Percentiles rank a stretch among this genome's conserved stretches.
phyloP scores from a whole-genome alignment of 2,329 filamentous ascomycete genomes.

The Trichophyton schoenleinii region DNA sequence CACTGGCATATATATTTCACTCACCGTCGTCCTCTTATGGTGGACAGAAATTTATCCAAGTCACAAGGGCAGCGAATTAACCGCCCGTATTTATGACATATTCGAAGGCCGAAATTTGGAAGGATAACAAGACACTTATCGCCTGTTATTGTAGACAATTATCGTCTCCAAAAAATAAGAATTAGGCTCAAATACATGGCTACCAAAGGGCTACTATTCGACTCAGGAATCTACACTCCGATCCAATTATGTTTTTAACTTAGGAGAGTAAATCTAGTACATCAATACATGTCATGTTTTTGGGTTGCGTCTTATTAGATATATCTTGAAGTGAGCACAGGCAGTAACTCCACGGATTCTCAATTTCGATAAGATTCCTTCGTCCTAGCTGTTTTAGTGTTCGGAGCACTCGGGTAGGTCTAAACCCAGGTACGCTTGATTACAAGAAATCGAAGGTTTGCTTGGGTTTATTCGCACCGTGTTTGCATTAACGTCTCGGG shows the following conservation, averaged over 20 bases:
- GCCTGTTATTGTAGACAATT: slow-evolving; percentile 34
- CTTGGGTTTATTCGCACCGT: not conserved
- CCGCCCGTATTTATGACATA: slow-evolving; percentile 28
- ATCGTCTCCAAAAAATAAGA: slow-evolving; percentile 29
- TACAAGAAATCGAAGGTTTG: not conserved
- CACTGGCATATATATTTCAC: slow-evolving; percentile 20
- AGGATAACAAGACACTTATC: slow-evolving; percentile 22
- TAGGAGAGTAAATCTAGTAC: slow-evolving; percentile 1
- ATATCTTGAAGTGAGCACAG: no score
- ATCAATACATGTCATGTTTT: no score
- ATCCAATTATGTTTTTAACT: slow-evolving; percentile 8
- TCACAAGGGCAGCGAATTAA: slow-evolving; percentile 16
- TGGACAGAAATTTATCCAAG: slow-evolving; percentile 15
- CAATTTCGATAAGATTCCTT: no score
- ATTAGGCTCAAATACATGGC: slow-evolving; percentile 19
- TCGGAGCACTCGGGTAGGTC: no score
- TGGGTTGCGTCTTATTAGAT: no score
- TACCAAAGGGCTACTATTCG: slow-evolving; percentile 29
- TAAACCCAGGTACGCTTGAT: not conserved
- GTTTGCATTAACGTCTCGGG: not conserved
- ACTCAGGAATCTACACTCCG: slow-evolving; percentile 25
- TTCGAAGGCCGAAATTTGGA: slow-evolving; percentile 25
- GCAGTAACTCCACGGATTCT: no score
- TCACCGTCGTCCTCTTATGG: slow-evolving; percentile 20
- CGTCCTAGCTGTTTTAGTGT: no score